Base-by-base conservation (phyloP, 106 monocot species). In the Narthecium ossifragum region DNA sequence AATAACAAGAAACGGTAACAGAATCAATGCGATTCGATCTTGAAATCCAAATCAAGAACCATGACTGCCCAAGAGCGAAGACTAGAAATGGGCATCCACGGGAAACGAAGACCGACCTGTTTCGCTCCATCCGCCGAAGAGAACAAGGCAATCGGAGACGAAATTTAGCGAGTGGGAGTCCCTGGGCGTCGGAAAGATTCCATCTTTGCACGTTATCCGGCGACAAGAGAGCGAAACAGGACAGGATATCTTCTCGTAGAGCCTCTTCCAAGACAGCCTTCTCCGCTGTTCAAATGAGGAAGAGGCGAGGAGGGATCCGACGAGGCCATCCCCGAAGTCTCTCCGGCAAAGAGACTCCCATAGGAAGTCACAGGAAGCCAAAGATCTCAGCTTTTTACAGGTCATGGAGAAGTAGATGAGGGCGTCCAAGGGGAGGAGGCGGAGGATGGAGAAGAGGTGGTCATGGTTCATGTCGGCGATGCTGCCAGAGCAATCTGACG, bases 111-210 rank as follows among this genome's bases (percentile, higher is more conserved):
- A 54, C 69, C 54, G 9, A 94, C 94, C 90, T 86, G 86, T 86
- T 68, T 94, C 75, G 57, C 89, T 78, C 21, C 88, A 85, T 21
- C 93, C 89, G 14, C 93, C 93, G 38, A 85, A 86, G 54, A 89
- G 74, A 57, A 94, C 72, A 33, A 89, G 80, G 67, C 77, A 86
- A 37, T 71, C 86, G 12, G 80, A 77, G 7, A 90, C 78, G 37
- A 86, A 78, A 67, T 80, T 89, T 60, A 94, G 83, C 26, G 89
- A 82, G 62, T 80, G 90, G 18, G 93, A 94, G 21, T 82, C 93
- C 68, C 93, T 71, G 0, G 93, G 75, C 40, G 53, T 59, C 0
- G 93, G 93, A 56, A 66, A 76, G 51, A 46, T 48, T 11, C 70
- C 80, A 57, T 72, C 79, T 58, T 59, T 75, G 29, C 52, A 46